These are phyloP conservation scores for Fraxinus albicans DNA, from an alignment of 305 asterid species.

Conservation along the genomic window DNA sequence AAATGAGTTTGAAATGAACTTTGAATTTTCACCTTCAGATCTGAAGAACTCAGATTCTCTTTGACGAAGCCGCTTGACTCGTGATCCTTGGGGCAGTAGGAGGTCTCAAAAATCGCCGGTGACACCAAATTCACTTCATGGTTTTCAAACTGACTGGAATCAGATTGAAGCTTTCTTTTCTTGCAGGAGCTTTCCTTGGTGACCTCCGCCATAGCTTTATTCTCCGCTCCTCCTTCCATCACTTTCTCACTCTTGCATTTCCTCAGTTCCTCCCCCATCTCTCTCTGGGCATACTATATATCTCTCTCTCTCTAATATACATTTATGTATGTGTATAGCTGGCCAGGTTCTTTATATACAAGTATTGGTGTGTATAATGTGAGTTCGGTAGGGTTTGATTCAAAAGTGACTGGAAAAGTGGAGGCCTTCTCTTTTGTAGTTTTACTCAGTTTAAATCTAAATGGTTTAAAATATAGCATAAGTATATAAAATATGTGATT, in stretches of 20 bases:
- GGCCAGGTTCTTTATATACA: background rate
- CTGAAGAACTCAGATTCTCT: background rate
- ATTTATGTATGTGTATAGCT: background rate
- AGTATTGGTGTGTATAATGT: background rate
- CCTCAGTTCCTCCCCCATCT: background rate
- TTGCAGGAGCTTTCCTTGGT: background rate
- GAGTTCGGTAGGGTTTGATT: background rate
- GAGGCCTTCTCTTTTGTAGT: background rate
- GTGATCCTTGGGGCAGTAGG: background rate
- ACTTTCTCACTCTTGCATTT: background rate
- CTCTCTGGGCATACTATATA: background rate
- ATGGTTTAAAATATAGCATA: no score
- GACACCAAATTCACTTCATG: background rate
- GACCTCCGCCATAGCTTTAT: background rate
- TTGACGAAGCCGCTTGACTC: background rate
- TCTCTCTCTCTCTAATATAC: background rate
- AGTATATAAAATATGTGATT: no score
- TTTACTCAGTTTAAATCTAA: no score
- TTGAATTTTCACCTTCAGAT: background rate
- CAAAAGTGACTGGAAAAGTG: background rate
- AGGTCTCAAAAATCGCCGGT: background rate
- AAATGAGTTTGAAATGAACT: background rate
- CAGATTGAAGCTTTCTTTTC: background rate
- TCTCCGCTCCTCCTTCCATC: background rate
- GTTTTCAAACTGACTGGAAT: background rate